Base-by-base conservation (phyloP, 208 protist species). In the Leishmania turanica region DNA sequence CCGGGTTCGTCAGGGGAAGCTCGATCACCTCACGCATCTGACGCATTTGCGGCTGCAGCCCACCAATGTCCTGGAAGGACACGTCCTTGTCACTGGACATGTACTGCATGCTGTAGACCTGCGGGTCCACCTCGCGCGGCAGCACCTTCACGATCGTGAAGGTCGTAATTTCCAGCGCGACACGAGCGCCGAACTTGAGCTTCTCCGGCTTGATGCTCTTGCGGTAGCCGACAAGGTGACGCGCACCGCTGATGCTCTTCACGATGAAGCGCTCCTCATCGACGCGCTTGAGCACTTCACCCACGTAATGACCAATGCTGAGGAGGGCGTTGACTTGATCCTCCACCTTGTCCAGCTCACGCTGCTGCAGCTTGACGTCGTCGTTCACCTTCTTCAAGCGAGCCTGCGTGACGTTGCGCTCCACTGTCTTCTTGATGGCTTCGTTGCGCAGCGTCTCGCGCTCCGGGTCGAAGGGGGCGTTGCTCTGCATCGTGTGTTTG, bases 1-100 rank as follows among this genome's bases (percentile, higher is more conserved):
- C 99, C 0, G 99, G 99, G 78, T 99, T 99, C 34, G 98, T 99
- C 19, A 99, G 87, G 7, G 99, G 99, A 40, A 99, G 93, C 91
- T 99, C 99, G 62, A 99, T 99, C 49, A 99, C 99, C 85, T 99
- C 99, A 64, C 99, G 95, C 77, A 99, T 95, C 83, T 99, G 98
- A 49, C 99, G 96, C 85, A 99, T 99, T 90, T 99, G 99, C 77
- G 99, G 95, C 84, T 96, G 94, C 40, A 99, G 88, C 31, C 99
- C 99, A 78, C 99, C 99, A 78, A 99, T 99, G 54, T 98, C 96
- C 66, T 94, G 92, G 87, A 99, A 99, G 49, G 89, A 94, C 53
- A 99, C 81, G 60, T 89, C 92, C 81, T 98, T 94, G 66, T 99
- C 99, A 53, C 99, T 96, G 49, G 98, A 96, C 87, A 99, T 98